phyloP scores from a whole-genome alignment of 1,139 yeast genomes.

The Scheffersomyces cryptocercus region DNA sequence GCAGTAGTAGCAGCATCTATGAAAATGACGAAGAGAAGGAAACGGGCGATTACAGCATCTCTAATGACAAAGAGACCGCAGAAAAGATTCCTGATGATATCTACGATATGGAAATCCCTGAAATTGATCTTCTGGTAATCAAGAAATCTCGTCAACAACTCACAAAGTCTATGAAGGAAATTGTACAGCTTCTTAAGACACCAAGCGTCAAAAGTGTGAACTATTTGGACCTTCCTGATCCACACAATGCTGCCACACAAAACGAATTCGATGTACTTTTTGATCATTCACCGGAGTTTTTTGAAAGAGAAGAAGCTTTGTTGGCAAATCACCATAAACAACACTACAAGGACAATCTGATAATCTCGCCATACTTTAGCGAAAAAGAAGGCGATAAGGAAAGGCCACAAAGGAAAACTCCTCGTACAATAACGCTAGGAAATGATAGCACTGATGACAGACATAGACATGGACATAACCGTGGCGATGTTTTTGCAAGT shows the following conservation, averaged over 20 bases:
- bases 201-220: conserved; percentile 27
- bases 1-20: background rate
- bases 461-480: too few relatives aligned
- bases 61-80: background rate
- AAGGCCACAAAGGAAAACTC: too few relatives aligned
- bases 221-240: conserved; percentile 21
- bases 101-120: conserved; percentile 26
- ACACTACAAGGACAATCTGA: too few relatives aligned
- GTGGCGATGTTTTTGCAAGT: too few relatives aligned
- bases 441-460: too few relatives aligned
- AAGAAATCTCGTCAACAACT: conserved; percentile 41
- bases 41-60: background rate
- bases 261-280: conserved; percentile 17
- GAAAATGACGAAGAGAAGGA: background rate
- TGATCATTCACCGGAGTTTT: conserved; percentile 5
- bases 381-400: too few relatives aligned
- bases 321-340: too few relatives aligned
- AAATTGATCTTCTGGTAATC: conserved; percentile 40
- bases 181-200: conserved; percentile 39
- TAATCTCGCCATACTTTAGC: too few relatives aligned
- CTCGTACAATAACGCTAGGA: too few relatives aligned
- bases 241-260: conserved; percentile 6
- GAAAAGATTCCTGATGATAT: background rate
- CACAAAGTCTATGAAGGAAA: conserved; percentile 44
- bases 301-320: too few relatives aligned